A percentile compares a stretch with the other conserved stretches of the same genome.
Evolutionary conservation across 2,329 filamentous ascomycete species (phyloP).

Genomic region (Talaromyces funiculosus): DNA sequence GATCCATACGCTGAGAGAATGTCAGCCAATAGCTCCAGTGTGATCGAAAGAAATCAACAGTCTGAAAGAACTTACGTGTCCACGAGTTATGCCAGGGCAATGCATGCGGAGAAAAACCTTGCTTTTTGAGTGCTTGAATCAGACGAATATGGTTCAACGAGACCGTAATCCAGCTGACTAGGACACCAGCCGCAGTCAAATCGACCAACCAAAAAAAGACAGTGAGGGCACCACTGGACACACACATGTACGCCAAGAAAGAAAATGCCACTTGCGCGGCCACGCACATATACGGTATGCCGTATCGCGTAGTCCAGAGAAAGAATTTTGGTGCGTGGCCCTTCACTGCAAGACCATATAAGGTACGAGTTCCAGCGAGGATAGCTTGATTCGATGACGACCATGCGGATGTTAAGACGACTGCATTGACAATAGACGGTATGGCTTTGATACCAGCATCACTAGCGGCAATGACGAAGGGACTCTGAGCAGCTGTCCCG

Average conservation of each 20-base stretch:
- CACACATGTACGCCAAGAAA: constrained; percentile 64
- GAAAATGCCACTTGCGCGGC: constrained; percentile 49
- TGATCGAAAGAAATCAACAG: constrained; percentile 18
- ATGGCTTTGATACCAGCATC: constrained; percentile 34
- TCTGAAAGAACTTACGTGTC: constrained; percentile 34
- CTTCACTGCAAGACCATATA: constrained; percentile 58
- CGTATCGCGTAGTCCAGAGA: constrained; percentile 36
- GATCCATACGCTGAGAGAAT: constrained; percentile 53
- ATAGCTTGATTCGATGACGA: constrained; percentile 41
- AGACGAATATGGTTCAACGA: constrained; percentile 57
- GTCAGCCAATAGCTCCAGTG: constrained; percentile 29
- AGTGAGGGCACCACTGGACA: constrained; percentile 54
- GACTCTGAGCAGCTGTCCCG: constrained; percentile 26
- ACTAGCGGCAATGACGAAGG: constrained; percentile 41
- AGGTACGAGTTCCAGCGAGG: constrained; percentile 55
- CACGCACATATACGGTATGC: constrained; percentile 43
- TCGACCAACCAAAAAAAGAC: constrained; percentile 47
- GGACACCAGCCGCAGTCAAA: constrained; percentile 58
- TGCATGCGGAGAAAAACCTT: constrained; percentile 46
- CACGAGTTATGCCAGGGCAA: constrained; percentile 61
- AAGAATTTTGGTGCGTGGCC: constrained; percentile 41
- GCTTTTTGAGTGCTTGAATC: constrained; percentile 49
- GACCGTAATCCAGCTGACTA: constrained; percentile 59
- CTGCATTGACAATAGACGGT: constrained; percentile 38
- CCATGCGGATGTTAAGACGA: constrained; percentile 40